Evolutionary conservation across 2,329 filamentous ascomycete species (phyloP), one percentile per base, ranked within the genome.

Genomic region (Fusarium sp.): DNA sequence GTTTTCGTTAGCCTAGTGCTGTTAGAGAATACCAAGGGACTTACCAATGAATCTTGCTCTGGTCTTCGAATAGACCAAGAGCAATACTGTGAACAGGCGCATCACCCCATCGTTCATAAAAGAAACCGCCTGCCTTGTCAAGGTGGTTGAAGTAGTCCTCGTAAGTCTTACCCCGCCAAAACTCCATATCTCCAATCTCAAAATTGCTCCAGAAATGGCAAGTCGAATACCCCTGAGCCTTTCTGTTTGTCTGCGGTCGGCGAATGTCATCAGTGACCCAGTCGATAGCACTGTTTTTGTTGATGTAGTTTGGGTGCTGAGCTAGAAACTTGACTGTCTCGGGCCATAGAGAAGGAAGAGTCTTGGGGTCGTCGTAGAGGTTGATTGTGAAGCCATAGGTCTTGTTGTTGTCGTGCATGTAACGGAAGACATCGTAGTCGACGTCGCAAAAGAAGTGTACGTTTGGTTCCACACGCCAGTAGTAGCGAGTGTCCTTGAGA

Each of bases 151-250:
- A 99, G 81, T 98, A 99, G 69, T 97, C 94, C 78, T 97, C 92
- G 78, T 99, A 99, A 47, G 89, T 87, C 78, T 94, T 89, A 77
- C 93, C 93, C 50, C 96, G 86, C 93, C 94, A 99, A 81, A 99
- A 97, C 68, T 88, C 88, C 87, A 99, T 88, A 80, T 98, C 93
- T 48, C 88, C 95, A 74, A 99, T 95, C 81, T 99, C 96, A 75
- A 99, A 99, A 81, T 99, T 99, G 76, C 91, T 96, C 96, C 96
- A 99, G 85, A 99, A 99, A 81, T 99, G 96, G 80, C 96, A 99
- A 4, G 96, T 98, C 34, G 93, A 97, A 84, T 97, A 99, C 34
- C 96, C 96, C 75, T 97, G 92, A 9, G 95, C 95, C 68, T 90
- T 89, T 56, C 86, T 79, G 77, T 93, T 93, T 80, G 97, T 92